Percentiles rank a stretch among this genome's conserved stretches.
Evolutionary conservation across 805 yeast species (phyloP).

Genomic region (Debaryomyces maramus): DNA sequence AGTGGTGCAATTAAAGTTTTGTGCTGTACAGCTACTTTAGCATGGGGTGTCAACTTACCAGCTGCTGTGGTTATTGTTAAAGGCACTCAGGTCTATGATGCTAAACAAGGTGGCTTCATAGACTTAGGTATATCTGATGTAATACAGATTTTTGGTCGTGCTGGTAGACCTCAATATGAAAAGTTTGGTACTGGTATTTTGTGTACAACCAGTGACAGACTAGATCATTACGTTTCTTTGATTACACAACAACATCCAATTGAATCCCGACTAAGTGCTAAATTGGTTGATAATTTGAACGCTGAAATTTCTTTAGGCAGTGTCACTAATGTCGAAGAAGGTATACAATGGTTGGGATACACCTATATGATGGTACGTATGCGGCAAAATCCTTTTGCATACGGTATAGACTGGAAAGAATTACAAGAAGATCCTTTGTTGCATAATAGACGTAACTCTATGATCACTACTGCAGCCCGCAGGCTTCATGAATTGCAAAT

Average conservation of each 20-base stretch:
- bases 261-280: constrained; percentile 77
- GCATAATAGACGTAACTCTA: constrained; percentile 66
- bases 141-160: constrained; percentile 97
- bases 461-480: constrained; percentile 80
- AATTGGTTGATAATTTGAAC: constrained; percentile 86
- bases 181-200: constrained; percentile 89
- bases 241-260: constrained; percentile 95
- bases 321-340: constrained; percentile 92
- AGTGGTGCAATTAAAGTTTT: constrained; percentile 84
- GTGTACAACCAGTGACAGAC: constrained; percentile 75
- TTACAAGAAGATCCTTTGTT: constrained; percentile 79
- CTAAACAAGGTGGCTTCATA: constrained; percentile 90
- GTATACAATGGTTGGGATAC: constrained; percentile 96
- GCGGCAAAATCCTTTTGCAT: constrained; percentile 90
- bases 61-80: constrained; percentile 96
- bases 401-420: constrained; percentile 89
- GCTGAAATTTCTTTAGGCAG: constrained; percentile 97
- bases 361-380: constrained; percentile 92
- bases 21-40: constrained; percentile 95
- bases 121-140: constrained; percentile 96
- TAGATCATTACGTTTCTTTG: constrained; percentile 86
- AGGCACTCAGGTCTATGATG: constrained; percentile 94
- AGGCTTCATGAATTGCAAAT: constrained; percentile 84
- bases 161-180: constrained; percentile 98
- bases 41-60: constrained; percentile 99